Base-by-base conservation (phyloP, 208 protist genomes). In the Phytomonas serpens region DNA sequence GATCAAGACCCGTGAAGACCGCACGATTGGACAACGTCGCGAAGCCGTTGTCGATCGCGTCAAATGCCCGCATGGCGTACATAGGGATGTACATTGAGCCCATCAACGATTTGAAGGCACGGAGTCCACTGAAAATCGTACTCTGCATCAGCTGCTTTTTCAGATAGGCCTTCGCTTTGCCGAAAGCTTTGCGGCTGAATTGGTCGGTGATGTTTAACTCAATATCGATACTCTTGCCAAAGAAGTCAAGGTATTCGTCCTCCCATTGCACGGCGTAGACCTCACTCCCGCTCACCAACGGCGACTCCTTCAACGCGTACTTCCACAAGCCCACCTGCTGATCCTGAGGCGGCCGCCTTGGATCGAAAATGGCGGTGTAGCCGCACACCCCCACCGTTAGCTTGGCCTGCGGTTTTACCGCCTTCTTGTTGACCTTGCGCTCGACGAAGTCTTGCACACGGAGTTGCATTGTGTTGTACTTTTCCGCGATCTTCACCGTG, bases 31-130 rank as follows among this genome's bases (percentile, higher is more conserved):
- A 82, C 7, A 93, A 73, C 37, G 84, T 82, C 14, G 82, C 85
- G 72, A 86, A 96, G 64, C 78, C 82, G 80, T 96, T 95, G 78
- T 96, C 90, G 72, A 97, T 95, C 19, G 88, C 74, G 62, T 87
- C 82, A 19, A 84, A 77, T 4, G 88, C 84, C 82, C 88, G 91
- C 14, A 97, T 66, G 5, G 84, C 84, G 75, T 88, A 94, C 32
- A 91, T 77, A 0, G 93, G 93, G 4, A 94, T 74, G 40, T 84
- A 51, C 36, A 95, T 76, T 40, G 85, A 76, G 30, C 86, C 82
- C 64, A 89, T 74, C 10, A 96, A 68, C n/a, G 84, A 79, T 66
- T 83, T 69, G 42, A 89, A 84, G 36, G 93, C 89, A 37, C 79
- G 78, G 61, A 93, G 69, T 10, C 87, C 86, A 33, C 77, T 81